Base-by-base conservation (phyloP, 441 rosid species). In the Hura crepitans region DNA sequence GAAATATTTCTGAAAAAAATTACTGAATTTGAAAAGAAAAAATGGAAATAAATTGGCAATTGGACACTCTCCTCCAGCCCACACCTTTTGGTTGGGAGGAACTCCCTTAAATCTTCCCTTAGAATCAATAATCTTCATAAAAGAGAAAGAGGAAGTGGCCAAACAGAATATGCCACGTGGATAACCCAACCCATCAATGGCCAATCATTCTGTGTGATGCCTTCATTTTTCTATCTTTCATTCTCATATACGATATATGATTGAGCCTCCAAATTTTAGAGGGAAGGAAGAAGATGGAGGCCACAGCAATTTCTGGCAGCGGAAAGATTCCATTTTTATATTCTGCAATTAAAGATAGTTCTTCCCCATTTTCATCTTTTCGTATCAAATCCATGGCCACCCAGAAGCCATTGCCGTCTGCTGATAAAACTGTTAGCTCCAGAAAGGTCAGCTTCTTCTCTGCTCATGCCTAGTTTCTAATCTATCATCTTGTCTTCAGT, bases 331-430 rank as follows among this genome's bases (percentile, higher is more conserved):
- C 56, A 9, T 75, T 50, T 46, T 20, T 43, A 1, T 47, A 12
- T 56, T 30, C 66, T 37, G 54, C 35, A n/a, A 5, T 30, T 31
- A 17, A 71, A 8, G 60, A 73, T n/a, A 20, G 46, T 28, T 54
- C 46, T 31, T 27, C 60, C 7, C 13, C 28, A 22, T 62, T 12
- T 55, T 31, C 73, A 27, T 68, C 39, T 37, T 68, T 60, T 59
- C 55, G 79, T 22, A 68, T 84, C 53, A 86, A 78, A 65, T 84
- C 90, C 77, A 85, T 92, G 96, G 97, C 90, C 0, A 75, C 87
- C 73, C 88, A 87, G 87, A 88, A 86, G 75, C 90, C 89, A 39
- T 69, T 77, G n/a, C 80, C 89, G 10, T 75, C 89, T 4, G 62
- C 83, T 30, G 66, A 89, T 71, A 89, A 68, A 80, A 89, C 89